Evolutionary conservation across 352 stramenopile genomes (phyloP).

Genomic region (Phytophthora sojae): DNA sequence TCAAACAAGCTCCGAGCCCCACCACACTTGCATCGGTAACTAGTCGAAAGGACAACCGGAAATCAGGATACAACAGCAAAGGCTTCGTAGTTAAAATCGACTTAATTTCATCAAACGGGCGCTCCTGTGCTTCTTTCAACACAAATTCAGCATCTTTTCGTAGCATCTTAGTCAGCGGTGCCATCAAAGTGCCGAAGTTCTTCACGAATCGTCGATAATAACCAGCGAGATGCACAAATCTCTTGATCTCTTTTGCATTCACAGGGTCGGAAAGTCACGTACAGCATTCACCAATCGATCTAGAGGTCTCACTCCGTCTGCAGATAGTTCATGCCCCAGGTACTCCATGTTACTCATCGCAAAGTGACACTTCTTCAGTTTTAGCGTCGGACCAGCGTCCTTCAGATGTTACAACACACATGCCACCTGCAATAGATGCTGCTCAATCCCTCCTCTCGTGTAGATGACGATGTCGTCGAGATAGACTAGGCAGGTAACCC

Average conservation of each 20-base stretch:
- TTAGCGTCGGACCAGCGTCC: neutral
- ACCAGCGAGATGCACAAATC: neutral
- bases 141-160: neutral
- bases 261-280: neutral
- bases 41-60: neutral
- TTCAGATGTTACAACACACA: neutral
- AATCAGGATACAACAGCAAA: neutral
- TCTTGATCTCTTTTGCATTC: neutral
- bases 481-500: neutral
- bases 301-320: neutral
- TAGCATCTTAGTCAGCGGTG: neutral
- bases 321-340: neutral
- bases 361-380: neutral
- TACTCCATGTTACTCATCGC: neutral
- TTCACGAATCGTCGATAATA: neutral
- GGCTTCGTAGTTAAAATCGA: neutral
- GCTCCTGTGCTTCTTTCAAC: neutral
- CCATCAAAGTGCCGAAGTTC: neutral
- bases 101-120: neutral
- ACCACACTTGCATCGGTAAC: neutral
- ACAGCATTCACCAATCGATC: neutral
- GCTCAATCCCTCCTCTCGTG: neutral
- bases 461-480: neutral
- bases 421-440: neutral
- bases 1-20: neutral